Conservation (phyloP, 2,329 filamentous ascomycete genomes). For the Magnaporthiopsis rhizophila region DNA sequence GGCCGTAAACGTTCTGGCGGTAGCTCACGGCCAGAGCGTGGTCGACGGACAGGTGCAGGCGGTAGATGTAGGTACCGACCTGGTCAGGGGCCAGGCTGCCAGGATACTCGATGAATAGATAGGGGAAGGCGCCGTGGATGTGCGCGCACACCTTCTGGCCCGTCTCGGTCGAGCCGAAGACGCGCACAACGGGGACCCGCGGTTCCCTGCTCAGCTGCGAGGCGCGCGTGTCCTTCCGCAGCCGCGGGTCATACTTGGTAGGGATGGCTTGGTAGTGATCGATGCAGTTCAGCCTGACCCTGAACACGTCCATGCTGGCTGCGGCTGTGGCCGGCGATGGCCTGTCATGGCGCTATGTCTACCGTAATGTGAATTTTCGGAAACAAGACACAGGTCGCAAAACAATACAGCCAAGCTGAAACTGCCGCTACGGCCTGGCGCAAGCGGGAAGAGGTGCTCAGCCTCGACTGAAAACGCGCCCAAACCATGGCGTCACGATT, state of each 20-base stretch:
- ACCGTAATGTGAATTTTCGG: too few relatives aligned
- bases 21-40: constrained; percentile 83
- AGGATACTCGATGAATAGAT: constrained; percentile 83
- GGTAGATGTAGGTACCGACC: constrained; percentile 71
- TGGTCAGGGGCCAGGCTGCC: constrained; percentile 59
- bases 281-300: constrained; percentile 88
- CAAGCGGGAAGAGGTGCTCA: too few relatives aligned
- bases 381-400: too few relatives aligned
- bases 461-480: not conserved
- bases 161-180: constrained; percentile 89
- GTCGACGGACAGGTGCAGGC: constrained; percentile 80
- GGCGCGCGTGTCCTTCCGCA: constrained; percentile 56
- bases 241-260: constrained; percentile 70
- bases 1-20: constrained; percentile 59
- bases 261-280: constrained; percentile 84
- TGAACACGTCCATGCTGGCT: constrained; percentile 57
- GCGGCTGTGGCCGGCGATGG: constrained; percentile 10
- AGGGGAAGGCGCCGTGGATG: constrained; percentile 91
- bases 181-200: constrained; percentile 75
- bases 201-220: constrained; percentile 55
- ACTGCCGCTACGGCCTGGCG: too few relatives aligned
- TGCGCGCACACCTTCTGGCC: constrained; percentile 96
- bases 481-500: not conserved
- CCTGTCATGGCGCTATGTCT: not conserved
- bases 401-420: too few relatives aligned